phyloP scores from a whole-genome alignment of 2,329 filamentous ascomycete species.

The Tothia fuscella region DNA sequence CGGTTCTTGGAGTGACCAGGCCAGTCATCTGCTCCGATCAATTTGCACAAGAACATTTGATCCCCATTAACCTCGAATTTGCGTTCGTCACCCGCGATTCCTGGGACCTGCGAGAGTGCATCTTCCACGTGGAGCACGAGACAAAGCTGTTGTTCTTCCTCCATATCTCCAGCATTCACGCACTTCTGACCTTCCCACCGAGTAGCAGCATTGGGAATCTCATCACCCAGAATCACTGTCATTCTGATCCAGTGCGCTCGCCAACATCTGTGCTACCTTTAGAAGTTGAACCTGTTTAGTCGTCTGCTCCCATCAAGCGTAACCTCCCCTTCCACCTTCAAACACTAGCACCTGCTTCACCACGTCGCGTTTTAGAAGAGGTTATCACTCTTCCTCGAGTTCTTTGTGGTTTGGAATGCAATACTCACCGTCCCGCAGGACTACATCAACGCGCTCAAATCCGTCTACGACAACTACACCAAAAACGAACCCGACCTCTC shows the following conservation, averaged over 20 bases:
- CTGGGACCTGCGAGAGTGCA: conserved; percentile 98
- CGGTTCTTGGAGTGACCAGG: too few species aligned
- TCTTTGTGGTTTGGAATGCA: conserved; percentile 77
- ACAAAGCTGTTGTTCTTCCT: conserved; percentile 93
- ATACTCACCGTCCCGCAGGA: too few species aligned
- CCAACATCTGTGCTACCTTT: conserved; percentile 96
- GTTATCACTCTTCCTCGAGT: conserved; percentile 88
- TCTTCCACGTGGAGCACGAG: conserved; percentile 89
- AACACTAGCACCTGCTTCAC: conserved; percentile 86
- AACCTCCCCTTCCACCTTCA: conserved; percentile 97
- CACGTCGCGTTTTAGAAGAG: conserved; percentile 94
- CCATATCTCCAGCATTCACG: conserved; percentile 96
- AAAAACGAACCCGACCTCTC: too few species aligned
- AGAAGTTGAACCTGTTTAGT: conserved; percentile 94
- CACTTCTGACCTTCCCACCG: conserved; percentile 90
- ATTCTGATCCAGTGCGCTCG: conserved; percentile 87
- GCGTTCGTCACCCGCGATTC: conserved; percentile 97
- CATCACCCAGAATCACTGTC: conserved; percentile 96
- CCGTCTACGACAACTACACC: too few species aligned
- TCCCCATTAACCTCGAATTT: conserved; percentile 86
- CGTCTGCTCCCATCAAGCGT: conserved; percentile 95
- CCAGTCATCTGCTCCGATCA: conserved; percentile 88
- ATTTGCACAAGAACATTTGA: conserved; percentile 84
- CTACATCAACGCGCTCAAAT: too few species aligned
- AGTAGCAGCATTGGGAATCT: conserved; percentile 97